Base-by-base conservation (phyloP, 2,329 filamentous ascomycete genomes). In the Daldinia sp. region DNA sequence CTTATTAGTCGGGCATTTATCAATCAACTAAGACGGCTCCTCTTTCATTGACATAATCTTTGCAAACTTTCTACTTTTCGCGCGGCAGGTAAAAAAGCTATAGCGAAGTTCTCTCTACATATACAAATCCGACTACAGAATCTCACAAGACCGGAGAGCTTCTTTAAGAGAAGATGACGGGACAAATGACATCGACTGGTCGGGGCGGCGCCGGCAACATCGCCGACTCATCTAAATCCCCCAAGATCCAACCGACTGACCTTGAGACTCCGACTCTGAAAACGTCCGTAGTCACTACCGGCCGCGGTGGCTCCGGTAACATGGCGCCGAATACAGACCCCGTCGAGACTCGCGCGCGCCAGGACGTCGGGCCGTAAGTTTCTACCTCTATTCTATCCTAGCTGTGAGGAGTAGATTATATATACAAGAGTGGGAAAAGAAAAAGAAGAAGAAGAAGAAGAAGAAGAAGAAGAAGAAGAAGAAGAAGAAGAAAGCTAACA, bases 251-350 rank as follows among this genome's bases (percentile, higher is more conserved):
- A 33, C 82, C 88, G 57, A 82, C 87, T 71, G 92, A 95, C 76
- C 88, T 97, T 70, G 83, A 90, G 75, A 97, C 94, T 1, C 94
- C 94, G 0, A 92, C 89, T 12, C 88, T 98, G 78, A 97, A 97
- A 82, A 88, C 88, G 53, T 83, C 92, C n/a, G 85, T 93, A 72
- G 94, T 95, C 77, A 97, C 94, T 20, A 98, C 94, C 2, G 94
- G 94, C 63, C 92, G 94, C 58, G 94, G 94, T 63, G 94, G 94
- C 68, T 90, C 88, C 4, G 94, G 94, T 67, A 97, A 97, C 83
- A 97, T 97, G 91, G 89, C 92, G 54, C 84, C 82, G 73, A 90
- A 91, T 77, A 89, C 88, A 70, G 91, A 96, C 74, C 89, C 90
- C 3, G 82, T 85, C 46, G 89, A 93, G 78, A 93, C 94, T 39